Percentiles rank a stretch among this genome's conserved stretches.
Evolutionary conservation across 768 basidiomycete species (phyloP).

Genomic region (Xerocomus potaroensis): DNA sequence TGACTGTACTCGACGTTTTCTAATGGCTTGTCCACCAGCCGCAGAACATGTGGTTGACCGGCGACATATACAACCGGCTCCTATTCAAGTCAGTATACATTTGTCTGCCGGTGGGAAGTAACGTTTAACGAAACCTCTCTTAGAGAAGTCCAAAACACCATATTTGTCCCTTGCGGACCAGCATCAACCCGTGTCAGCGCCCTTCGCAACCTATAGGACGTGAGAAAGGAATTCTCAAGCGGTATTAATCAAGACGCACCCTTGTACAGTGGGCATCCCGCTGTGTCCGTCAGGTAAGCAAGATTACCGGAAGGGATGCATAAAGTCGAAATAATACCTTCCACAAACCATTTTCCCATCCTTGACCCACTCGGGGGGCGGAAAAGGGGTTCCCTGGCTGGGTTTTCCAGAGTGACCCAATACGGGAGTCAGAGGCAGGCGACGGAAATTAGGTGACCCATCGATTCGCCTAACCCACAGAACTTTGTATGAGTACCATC

Average conservation of each 20-base stretch:
- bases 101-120: neutral
- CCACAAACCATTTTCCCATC: slow-evolving; percentile 70
- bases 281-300: slow-evolving; percentile 36
- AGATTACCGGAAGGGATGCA: slow-evolving; percentile 9
- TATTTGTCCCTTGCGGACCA: slow-evolving; percentile 67
- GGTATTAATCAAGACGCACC: slow-evolving; percentile 28
- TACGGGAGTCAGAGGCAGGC: slow-evolving; percentile 60
- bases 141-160: slow-evolving; percentile 91
- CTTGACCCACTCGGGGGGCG: slow-evolving; percentile 33
- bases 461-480: slow-evolving; percentile 67
- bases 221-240: neutral
- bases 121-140: slow-evolving; percentile 61
- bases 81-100: slow-evolving; percentile 32
- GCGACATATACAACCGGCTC: slow-evolving; percentile 92
- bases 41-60: slow-evolving; percentile 85
- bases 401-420: slow-evolving; percentile 24
- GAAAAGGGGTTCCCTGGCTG: slow-evolving; percentile 29
- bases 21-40: slow-evolving; percentile 80
- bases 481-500: slow-evolving; percentile 4
- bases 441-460: slow-evolving; percentile 91
- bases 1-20: slow-evolving; percentile 86
- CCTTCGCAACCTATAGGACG: slow-evolving; percentile 55
- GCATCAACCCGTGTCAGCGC: slow-evolving; percentile 80
- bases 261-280: slow-evolving; percentile 94
- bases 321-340: slow-evolving; percentile 44